Base-by-base conservation (phyloP, 2,329 filamentous ascomycete genomes). In the Verticillium albo-atrum region DNA sequence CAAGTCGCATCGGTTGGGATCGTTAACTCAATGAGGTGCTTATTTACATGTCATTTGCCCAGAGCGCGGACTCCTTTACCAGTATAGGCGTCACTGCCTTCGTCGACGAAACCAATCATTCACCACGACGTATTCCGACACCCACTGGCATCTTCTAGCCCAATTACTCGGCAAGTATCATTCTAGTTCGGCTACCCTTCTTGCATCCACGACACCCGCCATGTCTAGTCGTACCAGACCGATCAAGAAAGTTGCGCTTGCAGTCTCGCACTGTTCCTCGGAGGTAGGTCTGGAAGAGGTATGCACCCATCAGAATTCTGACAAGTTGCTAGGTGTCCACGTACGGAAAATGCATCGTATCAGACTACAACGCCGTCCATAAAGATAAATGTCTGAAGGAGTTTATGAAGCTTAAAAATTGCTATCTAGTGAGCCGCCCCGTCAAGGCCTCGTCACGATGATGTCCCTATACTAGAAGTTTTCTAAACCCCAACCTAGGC, bases 281-380 rank as follows among this genome's bases (percentile, higher is more conserved):
- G 80, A 86, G 79, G 83, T 84, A 60, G 57, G 73, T n/a, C n/a
- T 64, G 12, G 25, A 12, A 20, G 4, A 23, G 14, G n/a, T n/a
- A 12, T 17, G 34, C 50, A 56, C 9, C 17, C 1, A 37, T 2
- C 17, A n/a, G 17, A n/a, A 37, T 6, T 6, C 17, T 37, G 34
- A 37, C 34, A 5, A 15, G 15, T 15, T 15, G 3, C n/a, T 20
- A 98, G 94, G 89, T 91, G 57, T 82, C 91, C 3, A 80, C 85
- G 14, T 99, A 98, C 70, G 95, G 94, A 65, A 93, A 92, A 79
- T 99, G 95, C 72, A 88, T 99, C 64, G 84, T 94, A 56, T 85
- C 86, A 42, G 94, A 98, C 71, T 98, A 96, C 76, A 94, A 94
- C 70, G 86, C 92, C 4, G 86, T 97, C 3, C 85, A 92, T 67